Evolutionary conservation across 2,329 filamentous ascomycete species (phyloP), one percentile per base, ranked within the genome.

Genomic region (Ambrosiella xylebori): DNA sequence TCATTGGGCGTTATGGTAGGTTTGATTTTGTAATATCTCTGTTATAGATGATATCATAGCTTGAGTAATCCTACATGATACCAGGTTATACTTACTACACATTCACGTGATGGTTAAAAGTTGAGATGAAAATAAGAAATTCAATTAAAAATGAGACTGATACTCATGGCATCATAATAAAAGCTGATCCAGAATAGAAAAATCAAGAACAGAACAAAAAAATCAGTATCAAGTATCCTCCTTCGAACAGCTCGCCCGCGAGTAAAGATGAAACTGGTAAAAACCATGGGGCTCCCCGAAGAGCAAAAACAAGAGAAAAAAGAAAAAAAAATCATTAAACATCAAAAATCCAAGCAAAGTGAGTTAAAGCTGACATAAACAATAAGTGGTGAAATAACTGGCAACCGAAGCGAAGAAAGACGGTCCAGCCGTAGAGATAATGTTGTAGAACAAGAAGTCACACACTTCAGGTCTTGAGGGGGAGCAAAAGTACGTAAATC

Each of bases 291-390:
- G 40, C 37, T 19, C 37, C 40, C 40, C 54, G 54, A 37, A 52
- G 40, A 35, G 51, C 13, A 38, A 55, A 58, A 58, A 12, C 6
- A 58, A 37, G 19, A 58, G 15, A 17, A 51, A 40, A 45, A 58
- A 58, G 36, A 54, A 12, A 27, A 54, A 51, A 8, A 39, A 51
- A 51, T 27, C 17, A 7, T 36, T 3, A 49, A 15, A 19, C 13
- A 51, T 51, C n/a, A 8, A 12, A 19, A 7, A 35, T 19, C 19
- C 19, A 35, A 11, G 7, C n/a, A 27, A 27, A 27, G 27, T 5
- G 27, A 3, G 27, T 27, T 27, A 27, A 27, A 27, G 27, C 27
- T 27, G 27, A 5, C 27, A 5, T 27, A 27, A 27, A 27, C 27
- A 27, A 27, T 27, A 27, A 27, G 27, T 27, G 27, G 27, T 4